Evolutionary conservation across 1,139 yeast genomes (phyloP).

Genomic region (Scheffersomyces illinoinensis): DNA sequence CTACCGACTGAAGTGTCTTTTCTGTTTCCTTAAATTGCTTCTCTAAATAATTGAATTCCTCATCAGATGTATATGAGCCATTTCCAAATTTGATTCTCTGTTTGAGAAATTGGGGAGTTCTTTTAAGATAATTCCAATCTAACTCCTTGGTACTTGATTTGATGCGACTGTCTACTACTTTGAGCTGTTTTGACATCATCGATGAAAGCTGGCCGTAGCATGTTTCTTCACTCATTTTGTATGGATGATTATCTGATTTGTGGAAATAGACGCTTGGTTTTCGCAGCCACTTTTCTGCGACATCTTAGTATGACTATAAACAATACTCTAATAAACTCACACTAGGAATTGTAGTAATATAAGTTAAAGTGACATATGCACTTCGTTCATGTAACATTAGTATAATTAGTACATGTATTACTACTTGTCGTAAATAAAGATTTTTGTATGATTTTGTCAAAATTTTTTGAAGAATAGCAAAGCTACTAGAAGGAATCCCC

Average conservation of each 20-base stretch:
- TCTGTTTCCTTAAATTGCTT: constrained; percentile 19
- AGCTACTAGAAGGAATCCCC: too few relatives aligned
- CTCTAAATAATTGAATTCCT: constrained; percentile 33
- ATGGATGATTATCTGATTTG: background rate
- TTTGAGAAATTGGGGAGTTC: constrained; percentile 33
- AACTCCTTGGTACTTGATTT: constrained; percentile 10
- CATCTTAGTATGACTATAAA: constrained; percentile 4
- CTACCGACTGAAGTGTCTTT: constrained; percentile 18
- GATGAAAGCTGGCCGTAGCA: constrained; percentile 7
- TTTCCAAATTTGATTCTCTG: constrained; percentile 26
- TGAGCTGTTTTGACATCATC: constrained; percentile 16
- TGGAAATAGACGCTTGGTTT: background rate
- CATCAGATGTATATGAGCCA: constrained; percentile 37
- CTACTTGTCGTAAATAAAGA: too few relatives aligned
- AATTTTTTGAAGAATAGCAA: too few relatives aligned
- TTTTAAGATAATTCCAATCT: constrained; percentile 29
- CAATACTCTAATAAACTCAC: too few relatives aligned
- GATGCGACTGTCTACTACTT: constrained; percentile 15
- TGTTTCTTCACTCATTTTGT: constrained; percentile 12
- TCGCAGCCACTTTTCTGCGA: background rate
- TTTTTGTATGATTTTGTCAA: too few relatives aligned
- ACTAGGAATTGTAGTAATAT: too few relatives aligned
- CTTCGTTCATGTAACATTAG: too few relatives aligned
- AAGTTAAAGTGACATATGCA: too few relatives aligned
- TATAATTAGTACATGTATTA: too few relatives aligned